Evolutionary conservation across 345 rosid genomes (phyloP).

Genomic region (Reutealis trisperma): DNA sequence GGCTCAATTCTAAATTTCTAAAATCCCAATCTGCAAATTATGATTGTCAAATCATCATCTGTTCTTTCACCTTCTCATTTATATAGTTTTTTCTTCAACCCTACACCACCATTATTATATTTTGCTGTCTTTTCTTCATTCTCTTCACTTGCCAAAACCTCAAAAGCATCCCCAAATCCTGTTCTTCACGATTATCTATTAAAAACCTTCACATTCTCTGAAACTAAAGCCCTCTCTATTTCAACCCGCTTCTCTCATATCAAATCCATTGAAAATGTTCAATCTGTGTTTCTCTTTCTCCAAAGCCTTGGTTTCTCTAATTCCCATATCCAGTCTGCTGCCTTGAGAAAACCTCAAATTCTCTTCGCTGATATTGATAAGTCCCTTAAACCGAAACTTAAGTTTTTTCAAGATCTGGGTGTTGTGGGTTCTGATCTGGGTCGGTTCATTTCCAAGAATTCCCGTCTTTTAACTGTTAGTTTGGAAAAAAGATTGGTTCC

Average conservation of each 20-base stretch:
- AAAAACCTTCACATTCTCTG: slow-evolving; percentile 12
- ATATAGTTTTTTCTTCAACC: neutral
- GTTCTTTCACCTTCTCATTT: slow-evolving; percentile 1
- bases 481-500: too few relatives aligned
- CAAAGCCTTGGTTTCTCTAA: too few relatives aligned
- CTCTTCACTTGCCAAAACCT: slow-evolving; percentile 9
- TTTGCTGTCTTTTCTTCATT: neutral
- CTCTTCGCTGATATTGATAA: too few relatives aligned
- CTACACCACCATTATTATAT: neutral
- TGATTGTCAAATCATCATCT: neutral
- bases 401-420: too few relatives aligned
- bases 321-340: too few relatives aligned
- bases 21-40: neutral
- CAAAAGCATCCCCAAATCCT: neutral
- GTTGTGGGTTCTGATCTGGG: too few relatives aligned
- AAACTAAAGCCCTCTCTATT: slow-evolving; percentile 16
- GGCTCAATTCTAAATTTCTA: neutral
- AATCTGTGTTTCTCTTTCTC: too few relatives aligned
- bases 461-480: too few relatives aligned
- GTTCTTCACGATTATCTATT: slow-evolving; percentile 15
- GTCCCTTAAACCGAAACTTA: too few relatives aligned
- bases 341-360: too few relatives aligned
- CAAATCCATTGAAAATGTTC: too few relatives aligned
- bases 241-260: slow-evolving; percentile 8
- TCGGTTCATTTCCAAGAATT: too few relatives aligned